Percentiles rank a stretch among this genome's conserved stretches.
Conservation (phyloP, 805 yeast species). For the Wickerhamiella musiphila region DNA sequence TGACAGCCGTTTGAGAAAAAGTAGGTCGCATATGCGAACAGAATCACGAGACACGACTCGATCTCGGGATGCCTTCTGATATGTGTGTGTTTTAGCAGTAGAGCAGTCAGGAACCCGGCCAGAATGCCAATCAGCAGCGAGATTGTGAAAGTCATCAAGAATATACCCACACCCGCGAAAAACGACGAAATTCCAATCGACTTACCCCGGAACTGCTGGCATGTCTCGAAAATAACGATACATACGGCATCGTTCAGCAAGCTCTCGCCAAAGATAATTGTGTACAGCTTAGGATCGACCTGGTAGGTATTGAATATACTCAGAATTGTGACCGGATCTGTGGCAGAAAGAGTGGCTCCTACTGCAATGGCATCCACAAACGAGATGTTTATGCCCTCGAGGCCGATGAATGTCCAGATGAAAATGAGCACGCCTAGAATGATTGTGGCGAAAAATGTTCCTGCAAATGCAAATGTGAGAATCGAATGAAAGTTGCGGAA, state of each 20-base stretch:
- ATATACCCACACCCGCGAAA: conserved; percentile 86
- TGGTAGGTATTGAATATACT: conserved; percentile 94
- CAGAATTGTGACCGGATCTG: conserved; percentile 94
- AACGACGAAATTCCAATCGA: conserved; percentile 38
- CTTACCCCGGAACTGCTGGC: conserved; percentile 88
- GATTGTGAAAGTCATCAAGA: conserved; percentile 82
- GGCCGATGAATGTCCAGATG: conserved; percentile 79
- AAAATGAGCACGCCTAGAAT: conserved; percentile 79
- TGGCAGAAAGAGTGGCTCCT: conserved; percentile 95
- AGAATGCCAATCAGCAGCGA: conserved; percentile 78
- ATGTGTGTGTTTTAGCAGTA: conserved; percentile 79
- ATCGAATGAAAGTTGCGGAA: conserved; percentile 84
- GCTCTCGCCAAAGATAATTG: conserved; percentile 94
- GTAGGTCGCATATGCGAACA: conserved; percentile 89
- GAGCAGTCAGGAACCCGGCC: conserved; percentile 76
- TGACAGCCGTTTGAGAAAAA: conserved; percentile 98
- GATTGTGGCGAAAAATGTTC: conserved; percentile 81
- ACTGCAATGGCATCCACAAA: conserved; percentile 96
- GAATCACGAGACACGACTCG: conserved; percentile 79
- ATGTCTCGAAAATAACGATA: conserved; percentile 97
- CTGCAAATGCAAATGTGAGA: conserved; percentile 87
- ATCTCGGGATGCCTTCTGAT: conserved; percentile 91
- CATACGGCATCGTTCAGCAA: conserved; percentile 92
- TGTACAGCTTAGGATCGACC: conserved; percentile 93
- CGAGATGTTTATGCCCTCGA: conserved; percentile 75